Percentiles rank a stretch among this genome's conserved stretches.
Evolutionary conservation across 169 alveolate species (phyloP).

Genomic region (Cryptosporidium felis): DNA sequence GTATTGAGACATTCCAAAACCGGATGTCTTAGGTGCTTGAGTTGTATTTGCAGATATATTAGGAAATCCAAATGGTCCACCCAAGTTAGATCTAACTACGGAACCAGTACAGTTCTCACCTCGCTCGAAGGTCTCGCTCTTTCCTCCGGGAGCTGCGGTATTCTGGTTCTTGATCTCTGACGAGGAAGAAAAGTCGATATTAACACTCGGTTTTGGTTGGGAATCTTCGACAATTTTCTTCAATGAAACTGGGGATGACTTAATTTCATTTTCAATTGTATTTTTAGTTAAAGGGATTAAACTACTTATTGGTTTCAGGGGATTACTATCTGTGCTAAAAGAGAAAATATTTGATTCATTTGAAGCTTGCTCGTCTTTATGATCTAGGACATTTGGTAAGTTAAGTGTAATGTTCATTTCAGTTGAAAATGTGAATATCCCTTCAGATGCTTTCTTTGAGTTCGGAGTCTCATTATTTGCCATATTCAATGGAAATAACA

Average conservation of each 20-base stretch:
- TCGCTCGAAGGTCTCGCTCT: no score
- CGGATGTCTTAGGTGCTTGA: conserved; percentile 33
- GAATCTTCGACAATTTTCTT: no score
- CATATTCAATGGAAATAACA: background rate
- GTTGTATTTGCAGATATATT: background rate
- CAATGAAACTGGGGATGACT: no score
- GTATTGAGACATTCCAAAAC: conserved; percentile 52
- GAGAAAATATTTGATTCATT: conserved; percentile 1
- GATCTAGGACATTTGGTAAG: background rate
- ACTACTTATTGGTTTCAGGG: background rate
- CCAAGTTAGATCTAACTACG: no score
- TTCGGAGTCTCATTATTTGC: background rate
- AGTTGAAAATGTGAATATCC: background rate
- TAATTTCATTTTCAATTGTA: no score
- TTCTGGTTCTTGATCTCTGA: no score
- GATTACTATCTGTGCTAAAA: background rate
- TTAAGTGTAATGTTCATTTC: background rate
- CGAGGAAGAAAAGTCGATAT: no score
- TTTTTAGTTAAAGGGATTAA: no score
- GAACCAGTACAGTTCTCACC: no score
- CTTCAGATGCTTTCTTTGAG: conserved; percentile 5
- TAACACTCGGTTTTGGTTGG: no score
- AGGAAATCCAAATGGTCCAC: conserved; percentile 1
- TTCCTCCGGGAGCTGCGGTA: no score
- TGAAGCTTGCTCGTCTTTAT: background rate